These are phyloP conservation scores for Globisporangium irregulare DNA, from an alignment of 352 stramenopile species.

Conservation along the genomic window DNA sequence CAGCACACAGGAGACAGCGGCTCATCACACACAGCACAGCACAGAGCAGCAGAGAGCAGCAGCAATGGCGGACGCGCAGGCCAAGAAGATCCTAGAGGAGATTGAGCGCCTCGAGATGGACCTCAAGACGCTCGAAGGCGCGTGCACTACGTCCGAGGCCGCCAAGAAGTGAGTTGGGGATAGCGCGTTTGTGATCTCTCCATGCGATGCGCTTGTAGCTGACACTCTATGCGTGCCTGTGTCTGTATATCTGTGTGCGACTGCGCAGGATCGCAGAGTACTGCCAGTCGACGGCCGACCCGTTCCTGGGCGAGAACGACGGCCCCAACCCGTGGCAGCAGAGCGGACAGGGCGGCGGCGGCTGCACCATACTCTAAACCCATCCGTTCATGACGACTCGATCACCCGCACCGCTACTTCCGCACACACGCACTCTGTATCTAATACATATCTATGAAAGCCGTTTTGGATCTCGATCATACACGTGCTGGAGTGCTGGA, in stretches of 20 bases:
- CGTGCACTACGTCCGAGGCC: slow-evolving; percentile 75
- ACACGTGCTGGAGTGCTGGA: neutral
- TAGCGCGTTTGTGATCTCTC: neutral
- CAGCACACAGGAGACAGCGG: neutral
- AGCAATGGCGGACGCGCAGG: slow-evolving; percentile 52
- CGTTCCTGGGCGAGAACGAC: slow-evolving; percentile 77
- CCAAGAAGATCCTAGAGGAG: slow-evolving; percentile 80
- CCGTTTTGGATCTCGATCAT: neutral
- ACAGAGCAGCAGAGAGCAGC: no score
- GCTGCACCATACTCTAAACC: slow-evolving; percentile 57
- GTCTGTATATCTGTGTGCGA: neutral
- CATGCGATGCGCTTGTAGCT: neutral
- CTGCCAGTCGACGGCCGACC: slow-evolving; percentile 66
- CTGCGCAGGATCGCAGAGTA: slow-evolving; percentile 62
- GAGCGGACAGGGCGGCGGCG: slow-evolving; percentile 55
- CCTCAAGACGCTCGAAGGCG: slow-evolving; percentile 74
- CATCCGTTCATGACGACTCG: neutral
- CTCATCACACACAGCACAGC: no score
- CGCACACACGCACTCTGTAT: neutral
- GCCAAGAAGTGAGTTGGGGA: slow-evolving; percentile 63
- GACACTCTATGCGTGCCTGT: neutral
- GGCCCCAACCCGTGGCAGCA: slow-evolving; percentile 70
- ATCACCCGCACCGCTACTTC: neutral
- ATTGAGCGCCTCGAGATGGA: slow-evolving; percentile 75
- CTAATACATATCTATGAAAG: slow-evolving; percentile 5